A percentile compares a stretch with the other conserved stretches of the same genome.
Conservation (phyloP, 352 stramenopile species). For the Phytopythium ostracodes region DNA sequence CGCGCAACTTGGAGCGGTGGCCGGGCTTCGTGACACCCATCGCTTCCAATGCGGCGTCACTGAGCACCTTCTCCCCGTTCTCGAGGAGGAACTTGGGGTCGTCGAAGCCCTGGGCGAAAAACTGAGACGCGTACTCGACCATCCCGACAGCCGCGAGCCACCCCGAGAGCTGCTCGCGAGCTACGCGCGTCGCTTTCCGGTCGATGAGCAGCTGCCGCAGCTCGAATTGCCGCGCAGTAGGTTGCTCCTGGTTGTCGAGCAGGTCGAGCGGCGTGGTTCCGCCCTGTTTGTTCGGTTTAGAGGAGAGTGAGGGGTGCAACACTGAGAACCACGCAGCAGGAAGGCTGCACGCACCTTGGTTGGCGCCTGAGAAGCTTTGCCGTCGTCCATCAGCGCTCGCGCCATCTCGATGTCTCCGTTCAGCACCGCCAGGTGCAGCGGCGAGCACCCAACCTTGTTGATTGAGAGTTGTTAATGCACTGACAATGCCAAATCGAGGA, state of each 20-base stretch:
- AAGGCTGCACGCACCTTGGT: constrained; percentile 39
- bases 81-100: constrained; percentile 57
- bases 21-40: constrained; percentile 68
- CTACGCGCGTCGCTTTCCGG: constrained; percentile 23
- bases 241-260: constrained; percentile 8
- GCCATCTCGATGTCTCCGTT: constrained; percentile 44
- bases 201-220: constrained; percentile 33
- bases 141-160: constrained; percentile 76
- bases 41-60: constrained; percentile 40
- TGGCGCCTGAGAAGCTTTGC: constrained; percentile 23
- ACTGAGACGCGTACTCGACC: constrained; percentile 45
- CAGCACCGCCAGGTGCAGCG: constrained; percentile 64
- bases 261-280: constrained; percentile 60
- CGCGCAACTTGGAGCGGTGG: constrained; percentile 62
- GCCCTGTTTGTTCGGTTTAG: constrained; percentile 13
- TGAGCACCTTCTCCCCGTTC: constrained; percentile 34
- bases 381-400: constrained; percentile 42
- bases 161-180: constrained; percentile 33
- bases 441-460: constrained; percentile 44
- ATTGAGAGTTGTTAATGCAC: too few relatives aligned
- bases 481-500: too few relatives aligned
- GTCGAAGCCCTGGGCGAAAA: constrained; percentile 60
- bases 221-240: constrained; percentile 10
- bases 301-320: not conserved
- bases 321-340: too few relatives aligned